Base-by-base conservation (phyloP, 306 rosid genomes). In the Prunus kanzakura region DNA sequence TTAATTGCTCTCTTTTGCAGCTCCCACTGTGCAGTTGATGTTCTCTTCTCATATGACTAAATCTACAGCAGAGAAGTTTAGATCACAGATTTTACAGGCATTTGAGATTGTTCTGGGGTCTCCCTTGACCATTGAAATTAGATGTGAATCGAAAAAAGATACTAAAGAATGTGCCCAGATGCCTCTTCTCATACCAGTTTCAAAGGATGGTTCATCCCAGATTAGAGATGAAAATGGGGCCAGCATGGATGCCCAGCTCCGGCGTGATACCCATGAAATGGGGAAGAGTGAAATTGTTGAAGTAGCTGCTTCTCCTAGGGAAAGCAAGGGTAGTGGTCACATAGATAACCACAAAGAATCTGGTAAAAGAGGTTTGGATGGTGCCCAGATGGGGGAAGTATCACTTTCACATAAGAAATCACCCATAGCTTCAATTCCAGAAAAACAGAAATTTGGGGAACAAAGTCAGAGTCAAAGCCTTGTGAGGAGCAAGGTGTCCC, bases 401-500 rank as follows among this genome's bases (percentile, higher is more conserved):
- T 71, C 83, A 49, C 58, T 72, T 81, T 88, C 91, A 57, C 85
- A 78, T 35, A 86, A 84, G 83, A 80, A 70, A 64, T 80, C 87
- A 11, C 81, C 74, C 64, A 76, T 72, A 75, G 79, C 69, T 69
- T 74, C 91, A 4, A 79, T 84, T 62, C 69, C 76, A 47, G 91
- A 86, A 46, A 81, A 76, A 79, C 88, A 83, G 76, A 87, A 77
- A 75, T 67, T 85, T 32, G 85, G 93, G 80, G 88, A 86, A 76
- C 89, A 76, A 80, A 76, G 84, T 82, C 89, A 84, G 80, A 85
- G 92, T 80, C 93, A 77, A 83, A 96, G 99, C 81, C 79, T 96
- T 52, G 99, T 92, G 73, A 89, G 86, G 84, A 85, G 98, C 77
- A 96, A 92, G 86, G 97, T 96, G 65, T 96, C 99, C 67, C 98